Conservation (phyloP, 352 stramenopile genomes). For the Phytopythium helicoides region DNA sequence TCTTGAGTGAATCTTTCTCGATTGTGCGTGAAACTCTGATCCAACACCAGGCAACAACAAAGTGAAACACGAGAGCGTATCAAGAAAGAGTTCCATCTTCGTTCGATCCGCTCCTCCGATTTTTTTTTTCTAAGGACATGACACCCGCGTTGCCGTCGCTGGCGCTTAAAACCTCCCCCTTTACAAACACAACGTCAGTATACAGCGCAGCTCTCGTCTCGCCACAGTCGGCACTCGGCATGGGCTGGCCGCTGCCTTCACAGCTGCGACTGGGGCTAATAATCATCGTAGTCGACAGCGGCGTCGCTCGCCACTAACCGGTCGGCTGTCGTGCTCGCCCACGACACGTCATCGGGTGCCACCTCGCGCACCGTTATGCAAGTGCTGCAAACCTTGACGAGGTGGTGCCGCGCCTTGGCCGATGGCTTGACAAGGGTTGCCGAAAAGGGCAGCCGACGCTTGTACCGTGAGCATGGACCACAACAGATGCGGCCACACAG, state of each 20-base stretch:
- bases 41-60: too few relatives aligned
- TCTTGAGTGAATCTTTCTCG: too few relatives aligned
- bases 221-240: neutral
- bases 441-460: conserved; percentile 58
- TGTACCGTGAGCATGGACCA: conserved; percentile 75
- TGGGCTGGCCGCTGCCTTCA: neutral
- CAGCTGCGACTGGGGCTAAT: conserved; percentile 20
- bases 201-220: neutral
- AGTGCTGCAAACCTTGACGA: conserved; percentile 70
- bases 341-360: conserved; percentile 49
- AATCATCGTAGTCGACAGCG: conserved; percentile 50
- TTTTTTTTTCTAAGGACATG: too few relatives aligned
- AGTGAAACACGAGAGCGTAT: too few relatives aligned
- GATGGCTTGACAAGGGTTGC: conserved; percentile 37
- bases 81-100: too few relatives aligned
- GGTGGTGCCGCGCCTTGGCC: conserved; percentile 38
- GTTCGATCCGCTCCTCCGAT: too few relatives aligned
- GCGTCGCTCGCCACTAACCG: conserved; percentile 52
- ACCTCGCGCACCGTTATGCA: conserved; percentile 63
- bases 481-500: conserved; percentile 84
- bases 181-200: too few relatives aligned
- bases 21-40: too few relatives aligned
- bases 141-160: too few relatives aligned
- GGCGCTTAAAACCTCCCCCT: too few relatives aligned
- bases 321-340: conserved; percentile 44